Base-by-base conservation (phyloP, 2,329 filamentous ascomycete genomes). In the Phialemonium atrogriseum region DNA sequence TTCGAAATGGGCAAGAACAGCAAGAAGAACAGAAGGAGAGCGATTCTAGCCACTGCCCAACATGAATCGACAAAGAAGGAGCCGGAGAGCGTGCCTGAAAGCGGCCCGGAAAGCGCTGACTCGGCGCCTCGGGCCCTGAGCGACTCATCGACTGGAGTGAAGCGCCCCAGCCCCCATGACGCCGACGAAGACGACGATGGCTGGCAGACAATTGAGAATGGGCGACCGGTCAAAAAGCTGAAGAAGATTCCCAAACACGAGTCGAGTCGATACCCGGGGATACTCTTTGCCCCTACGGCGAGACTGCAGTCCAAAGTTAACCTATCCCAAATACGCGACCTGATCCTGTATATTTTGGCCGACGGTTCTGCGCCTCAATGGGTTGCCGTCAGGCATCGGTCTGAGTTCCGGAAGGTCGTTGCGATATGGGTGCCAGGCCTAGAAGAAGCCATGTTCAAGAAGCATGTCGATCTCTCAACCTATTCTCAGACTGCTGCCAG, bases 361-460 rank as follows among this genome's bases (percentile, higher is more conserved):
- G 77, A 83, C 48, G 77, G 77, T 10, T 49, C 67, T 2, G 68
- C 72, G 3, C 78, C 78, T 10, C 72, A 78, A 44, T 83, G 78
- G 73, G 65, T 82, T 26, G 66, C 70, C 26, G 67, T 82, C 29
- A 64, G 64, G 37, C 70, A 82, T 46, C 67, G 78, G 27, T 69
- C 73, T 5, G 66, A 77, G 36, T 77, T 83, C 45, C 64, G 75
- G 41, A 93, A 91, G 59, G 81, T 93, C 18, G 88, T 96, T 18
- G 74, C 84, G 24, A 63, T 98, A 43, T 89, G 95, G 83, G 78
- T 95, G 9, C 91, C 91, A 9, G 91, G 91, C 0, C 61, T 98
- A 15, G 89, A 96, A 51, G 74, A 85, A 48, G 82, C 77, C 40
- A 91, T 96, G 83, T 94, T 96, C 59, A 75, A 82, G 53, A 68